Base-by-base conservation (phyloP, 345 rosid genomes). In the Citrus sinensis region DNA sequence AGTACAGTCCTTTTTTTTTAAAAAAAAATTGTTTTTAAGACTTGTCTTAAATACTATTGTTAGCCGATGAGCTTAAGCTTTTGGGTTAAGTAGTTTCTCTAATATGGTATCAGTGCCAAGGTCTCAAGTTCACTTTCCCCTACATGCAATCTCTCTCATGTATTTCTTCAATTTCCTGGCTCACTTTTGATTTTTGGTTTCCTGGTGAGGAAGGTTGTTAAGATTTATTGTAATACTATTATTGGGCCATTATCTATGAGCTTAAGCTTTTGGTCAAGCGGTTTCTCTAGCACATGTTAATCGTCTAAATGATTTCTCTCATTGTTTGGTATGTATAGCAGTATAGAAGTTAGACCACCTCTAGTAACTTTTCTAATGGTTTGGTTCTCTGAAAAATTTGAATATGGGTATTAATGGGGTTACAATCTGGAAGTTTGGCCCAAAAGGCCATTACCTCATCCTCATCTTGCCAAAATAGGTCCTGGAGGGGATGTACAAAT, bases 221-320 rank as follows among this genome's bases (percentile, higher is more conserved):
- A 0, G 3, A 9, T 40, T 42, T 42, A 3, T 42, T 42, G 11
- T 2, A 42, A 42, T 42, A 10, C 49, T 42, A 42, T 0, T 42
- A 3, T 40, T 2, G 49, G 46, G 49, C 49, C 13, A 3, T 40
- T 40, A 2, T 3, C 13, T 9, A 40, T 40, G 14, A 10, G 49
- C 49, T 42, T 42, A 42, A 10, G 49, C 49, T 10, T 42, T 9
- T 42, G 49, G 49, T 42, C 14, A 10, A 42, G 13, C 4, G 4
- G 49, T 42, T 42, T 42, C 49, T 40, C 14, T 42, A 46, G 3
- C 51, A 46, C 24, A 17, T 78, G 13, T 17, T 40, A 66, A 37
- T 81, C 30, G 40, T 65, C 75, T 20, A 55, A 55, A 54, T 71
- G 61, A 35, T 73, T 73, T 39, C 17, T 22, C 39, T n/a, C 63